Base-by-base conservation (phyloP, 257 asterid genomes). In the Jacaranda copaia region DNA sequence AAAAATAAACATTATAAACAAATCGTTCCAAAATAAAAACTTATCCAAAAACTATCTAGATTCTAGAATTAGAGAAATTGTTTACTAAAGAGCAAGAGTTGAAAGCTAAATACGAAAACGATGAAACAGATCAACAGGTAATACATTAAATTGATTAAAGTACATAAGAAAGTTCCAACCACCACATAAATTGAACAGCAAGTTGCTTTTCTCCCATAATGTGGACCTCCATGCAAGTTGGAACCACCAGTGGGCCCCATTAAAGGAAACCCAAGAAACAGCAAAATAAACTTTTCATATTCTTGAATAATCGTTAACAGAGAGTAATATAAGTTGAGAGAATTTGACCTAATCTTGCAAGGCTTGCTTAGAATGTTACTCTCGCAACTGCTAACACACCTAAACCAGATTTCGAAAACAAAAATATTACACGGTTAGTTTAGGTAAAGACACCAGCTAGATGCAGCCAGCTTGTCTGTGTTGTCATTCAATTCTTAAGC, bases 191-290 rank as follows among this genome's bases (percentile, higher is more conserved):
- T 51, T 64, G 46, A 70, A 32, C 9, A 57, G 45, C 80, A 81
- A 76, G 78, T 80, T 80, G 81, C 71, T 51, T 69, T 60, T 55
- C 61, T 75, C 78, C 73, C 87, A 79, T 71, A 84, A 78, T 85
- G 61, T 15, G 18, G 77, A 73, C 64, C 6, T 60, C 49, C 73
- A 66, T 42, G 46, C 6, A 42, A 4, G 46, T 6, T 74, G 73
- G 42, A 74, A 68, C 80, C 49, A 72, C 52, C 43, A 73, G 65
- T 70, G 69, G 77, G 78, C 52, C 55, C 53, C 77, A 63, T 58
- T 52, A 56, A 75, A 39, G 32, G 19, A 35, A 81, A 25, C 73
- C 52, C 43, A 45, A 16, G 42, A 1, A 68, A 70, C 39, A 5
- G 32, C 20, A 40, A 19, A 42, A 25, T 25, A 25, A 25, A 2